Conservation (phyloP, 306 rosid genomes). For the Vigna radiata region DNA sequence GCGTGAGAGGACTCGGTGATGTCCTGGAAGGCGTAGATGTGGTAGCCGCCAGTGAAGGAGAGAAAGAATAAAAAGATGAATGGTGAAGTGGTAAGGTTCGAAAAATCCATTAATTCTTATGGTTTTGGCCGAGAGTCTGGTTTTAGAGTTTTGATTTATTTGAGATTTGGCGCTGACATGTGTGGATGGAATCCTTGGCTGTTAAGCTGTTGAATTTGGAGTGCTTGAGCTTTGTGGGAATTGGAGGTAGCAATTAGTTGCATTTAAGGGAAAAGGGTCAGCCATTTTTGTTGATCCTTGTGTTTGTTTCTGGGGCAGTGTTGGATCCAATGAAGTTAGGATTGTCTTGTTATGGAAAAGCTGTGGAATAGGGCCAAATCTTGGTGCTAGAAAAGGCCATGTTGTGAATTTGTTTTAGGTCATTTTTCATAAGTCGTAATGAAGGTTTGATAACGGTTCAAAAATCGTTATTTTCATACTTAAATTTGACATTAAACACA, state of each 20-base stretch:
- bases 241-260: conserved; percentile 40
- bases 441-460: conserved; percentile 57
- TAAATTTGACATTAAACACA: too few relatives aligned
- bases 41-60: too few relatives aligned
- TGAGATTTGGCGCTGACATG: conserved; percentile 24
- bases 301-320: conserved; percentile 45
- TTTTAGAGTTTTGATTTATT: conserved; percentile 34
- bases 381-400: conserved; percentile 47
- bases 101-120: conserved; percentile 42
- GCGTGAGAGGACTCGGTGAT: too few relatives aligned
- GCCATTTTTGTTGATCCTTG: conserved; percentile 41
- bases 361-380: conserved; percentile 41
- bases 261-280: conserved; percentile 44
- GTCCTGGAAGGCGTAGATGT: too few relatives aligned
- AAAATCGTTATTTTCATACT: too few relatives aligned
- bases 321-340: conserved; percentile 52
- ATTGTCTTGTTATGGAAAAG: conserved; percentile 39
- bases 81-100: too few relatives aligned
- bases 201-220: conserved; percentile 38
- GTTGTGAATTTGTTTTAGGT: conserved; percentile 49
- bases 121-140: conserved; percentile 45
- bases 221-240: conserved; percentile 16
- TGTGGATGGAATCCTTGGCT: conserved; percentile 16
- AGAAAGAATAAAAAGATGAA: too few relatives aligned
- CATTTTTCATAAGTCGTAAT: conserved; percentile 52